Percentiles rank a stretch among this genome's conserved stretches.
These are phyloP conservation scores for Melocanna baccifera DNA, from an alignment of 176 grass and related monocot genomes.

Conservation along the genomic window DNA sequence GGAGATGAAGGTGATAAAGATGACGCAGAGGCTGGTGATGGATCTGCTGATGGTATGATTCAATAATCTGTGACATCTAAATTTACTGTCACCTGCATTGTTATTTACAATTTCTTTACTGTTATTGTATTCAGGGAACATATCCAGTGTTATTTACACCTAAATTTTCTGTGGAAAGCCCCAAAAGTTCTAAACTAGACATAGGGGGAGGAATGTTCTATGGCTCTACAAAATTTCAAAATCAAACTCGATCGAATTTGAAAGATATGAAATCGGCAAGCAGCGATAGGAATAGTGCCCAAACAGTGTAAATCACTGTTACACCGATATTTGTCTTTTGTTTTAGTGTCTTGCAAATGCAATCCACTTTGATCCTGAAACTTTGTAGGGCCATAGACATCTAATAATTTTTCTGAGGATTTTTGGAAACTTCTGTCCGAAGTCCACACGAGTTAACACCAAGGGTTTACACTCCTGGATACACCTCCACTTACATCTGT, in stretches of 20 bases:
- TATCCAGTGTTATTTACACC: background rate
- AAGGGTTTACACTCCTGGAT: background rate
- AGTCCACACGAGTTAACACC: background rate
- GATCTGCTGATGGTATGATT: constrained; percentile 50
- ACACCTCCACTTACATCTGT: background rate
- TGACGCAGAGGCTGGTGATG: constrained; percentile 38
- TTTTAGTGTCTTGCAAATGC: background rate
- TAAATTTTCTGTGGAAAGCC: background rate
- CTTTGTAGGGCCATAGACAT: background rate
- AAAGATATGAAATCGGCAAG: background rate
- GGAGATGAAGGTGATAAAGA: constrained; percentile 39
- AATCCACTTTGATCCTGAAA: background rate
- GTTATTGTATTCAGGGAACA: background rate
- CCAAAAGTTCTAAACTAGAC: background rate
- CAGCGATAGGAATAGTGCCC: background rate
- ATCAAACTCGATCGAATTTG: background rate
- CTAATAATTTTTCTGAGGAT: background rate
- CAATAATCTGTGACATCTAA: background rate
- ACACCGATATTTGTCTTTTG: background rate
- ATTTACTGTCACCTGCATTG: background rate
- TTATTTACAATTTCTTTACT: background rate
- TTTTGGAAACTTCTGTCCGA: background rate
- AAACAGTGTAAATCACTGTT: background rate
- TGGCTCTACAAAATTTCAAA: background rate
- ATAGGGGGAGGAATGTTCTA: background rate